Conservation (phyloP, 805 yeast genomes). For the Candida hispaniensis region DNA sequence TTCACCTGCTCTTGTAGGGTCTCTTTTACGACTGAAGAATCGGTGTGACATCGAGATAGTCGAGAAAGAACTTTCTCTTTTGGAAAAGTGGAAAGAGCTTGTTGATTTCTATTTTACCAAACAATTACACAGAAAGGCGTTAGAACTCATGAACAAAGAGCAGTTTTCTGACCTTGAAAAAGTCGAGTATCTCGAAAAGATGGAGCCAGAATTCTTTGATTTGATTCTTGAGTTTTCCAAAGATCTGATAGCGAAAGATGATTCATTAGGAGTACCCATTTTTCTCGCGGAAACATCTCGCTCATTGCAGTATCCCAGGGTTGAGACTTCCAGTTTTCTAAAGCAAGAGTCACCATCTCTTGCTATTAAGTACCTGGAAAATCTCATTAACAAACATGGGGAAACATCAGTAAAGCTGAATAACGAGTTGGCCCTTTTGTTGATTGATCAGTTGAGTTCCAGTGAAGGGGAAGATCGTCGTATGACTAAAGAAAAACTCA, state of each 20-base stretch:
- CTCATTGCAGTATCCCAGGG: constrained; percentile 46
- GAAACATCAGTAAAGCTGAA: constrained; percentile 34
- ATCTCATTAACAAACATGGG: constrained; percentile 34
- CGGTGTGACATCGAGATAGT: constrained; percentile 59
- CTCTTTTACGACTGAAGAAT: constrained; percentile 67
- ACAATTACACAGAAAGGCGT: constrained; percentile 51
- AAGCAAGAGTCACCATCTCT: constrained; percentile 24
- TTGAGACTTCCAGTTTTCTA: constrained; percentile 45
- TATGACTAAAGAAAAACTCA: constrained; percentile 26
- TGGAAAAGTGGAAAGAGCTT: constrained; percentile 50
- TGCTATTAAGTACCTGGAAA: constrained; percentile 43
- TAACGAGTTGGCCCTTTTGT: constrained; percentile 37
- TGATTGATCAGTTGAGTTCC: constrained; percentile 29
- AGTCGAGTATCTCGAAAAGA: constrained; percentile 19
- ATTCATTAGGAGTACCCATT: constrained; percentile 36
- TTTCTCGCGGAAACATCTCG: constrained; percentile 58
- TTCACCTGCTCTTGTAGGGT: constrained; percentile 65
- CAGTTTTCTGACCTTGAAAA: too few species aligned
- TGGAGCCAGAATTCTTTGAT: constrained; percentile 33
- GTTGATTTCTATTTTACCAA: constrained; percentile 68
- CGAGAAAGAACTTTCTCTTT: constrained; percentile 37
- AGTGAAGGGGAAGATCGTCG: constrained; percentile 20
- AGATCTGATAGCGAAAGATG: constrained; percentile 38
- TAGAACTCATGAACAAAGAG: constrained; percentile 52
- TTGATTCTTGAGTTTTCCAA: constrained; percentile 47